Conservation (phyloP, 306 rosid species). For the Cicer pinnatifidum region DNA sequence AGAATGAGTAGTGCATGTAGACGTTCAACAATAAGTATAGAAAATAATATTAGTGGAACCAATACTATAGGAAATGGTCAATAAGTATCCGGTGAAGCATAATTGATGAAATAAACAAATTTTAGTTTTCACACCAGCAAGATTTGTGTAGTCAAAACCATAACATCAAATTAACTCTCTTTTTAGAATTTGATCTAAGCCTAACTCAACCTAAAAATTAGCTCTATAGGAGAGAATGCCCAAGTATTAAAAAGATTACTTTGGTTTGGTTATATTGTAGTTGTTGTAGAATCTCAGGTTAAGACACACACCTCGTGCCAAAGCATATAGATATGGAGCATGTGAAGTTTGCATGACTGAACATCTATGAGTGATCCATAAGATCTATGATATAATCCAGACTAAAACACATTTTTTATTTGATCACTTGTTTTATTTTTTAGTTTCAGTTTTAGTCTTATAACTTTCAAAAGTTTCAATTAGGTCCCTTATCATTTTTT, state of each 20-base stretch:
- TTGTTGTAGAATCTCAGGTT: neutral
- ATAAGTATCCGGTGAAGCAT: conserved; percentile 20
- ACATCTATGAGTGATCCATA: neutral
- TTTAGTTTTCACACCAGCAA: conserved; percentile 4
- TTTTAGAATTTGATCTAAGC: neutral
- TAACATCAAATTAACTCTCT: neutral
- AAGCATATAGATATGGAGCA: neutral
- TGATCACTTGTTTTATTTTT: neutral
- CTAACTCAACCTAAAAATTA: neutral
- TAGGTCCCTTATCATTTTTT: neutral
- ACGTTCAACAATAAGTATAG: neutral
- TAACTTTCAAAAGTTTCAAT: neutral
- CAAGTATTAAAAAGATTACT: neutral
- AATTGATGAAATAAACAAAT: conserved; percentile 20
- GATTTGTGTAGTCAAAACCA: conserved; percentile 3
- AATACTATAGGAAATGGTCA: conserved; percentile 3
- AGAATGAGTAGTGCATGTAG: conserved; percentile 8
- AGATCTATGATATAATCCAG: neutral
- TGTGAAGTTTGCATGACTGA: neutral
- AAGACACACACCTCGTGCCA: neutral
- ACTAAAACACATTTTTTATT: neutral
- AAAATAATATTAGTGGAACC: conserved; percentile 1
- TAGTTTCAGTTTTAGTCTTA: neutral
- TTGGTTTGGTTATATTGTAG: neutral
- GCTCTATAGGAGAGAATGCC: neutral